These are phyloP conservation scores for Scedosporium dehoogii DNA, from an alignment of 2,329 filamentous ascomycete genomes.

Conservation along the genomic window DNA sequence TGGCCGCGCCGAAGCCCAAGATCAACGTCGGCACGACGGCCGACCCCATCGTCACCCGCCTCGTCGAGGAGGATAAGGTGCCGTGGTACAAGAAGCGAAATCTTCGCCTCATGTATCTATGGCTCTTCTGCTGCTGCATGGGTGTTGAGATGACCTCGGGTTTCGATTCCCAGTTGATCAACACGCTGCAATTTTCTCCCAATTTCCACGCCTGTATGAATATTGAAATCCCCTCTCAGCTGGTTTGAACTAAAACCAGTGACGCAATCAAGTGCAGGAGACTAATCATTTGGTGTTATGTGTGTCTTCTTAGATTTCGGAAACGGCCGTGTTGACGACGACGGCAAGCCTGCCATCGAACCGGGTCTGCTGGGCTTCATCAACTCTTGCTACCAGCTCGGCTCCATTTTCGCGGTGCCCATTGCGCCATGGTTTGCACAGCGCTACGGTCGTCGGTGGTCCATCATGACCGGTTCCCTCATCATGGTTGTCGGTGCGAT, in stretches of 20 bases:
- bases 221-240: not conserved
- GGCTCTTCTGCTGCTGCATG: constrained; percentile 42
- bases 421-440: constrained; percentile 42
- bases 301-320: constrained; percentile 8
- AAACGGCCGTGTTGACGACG: constrained; percentile 11
- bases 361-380: constrained; percentile 34
- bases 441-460: constrained; percentile 35
- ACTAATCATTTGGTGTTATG: not conserved
- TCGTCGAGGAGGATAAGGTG: constrained; percentile 20
- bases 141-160: constrained; percentile 48
- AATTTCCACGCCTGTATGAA: constrained; percentile 27
- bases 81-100: constrained; percentile 47
- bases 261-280: not conserved
- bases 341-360: constrained; percentile 16
- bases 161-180: constrained; percentile 39
- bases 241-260: not conserved
- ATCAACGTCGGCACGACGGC: constrained; percentile 3
- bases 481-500: constrained; percentile 46
- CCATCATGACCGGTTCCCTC: constrained; percentile 44
- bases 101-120: constrained; percentile 38
- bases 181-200: constrained; percentile 28
- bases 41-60: constrained; percentile 22
- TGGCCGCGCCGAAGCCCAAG: not conserved
- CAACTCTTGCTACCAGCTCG: constrained; percentile 43
- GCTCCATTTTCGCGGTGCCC: constrained; percentile 42